These are phyloP conservation scores for Pilasporangium apinafurcum DNA, from an alignment of 352 stramenopile genomes.

Conservation along the genomic window DNA sequence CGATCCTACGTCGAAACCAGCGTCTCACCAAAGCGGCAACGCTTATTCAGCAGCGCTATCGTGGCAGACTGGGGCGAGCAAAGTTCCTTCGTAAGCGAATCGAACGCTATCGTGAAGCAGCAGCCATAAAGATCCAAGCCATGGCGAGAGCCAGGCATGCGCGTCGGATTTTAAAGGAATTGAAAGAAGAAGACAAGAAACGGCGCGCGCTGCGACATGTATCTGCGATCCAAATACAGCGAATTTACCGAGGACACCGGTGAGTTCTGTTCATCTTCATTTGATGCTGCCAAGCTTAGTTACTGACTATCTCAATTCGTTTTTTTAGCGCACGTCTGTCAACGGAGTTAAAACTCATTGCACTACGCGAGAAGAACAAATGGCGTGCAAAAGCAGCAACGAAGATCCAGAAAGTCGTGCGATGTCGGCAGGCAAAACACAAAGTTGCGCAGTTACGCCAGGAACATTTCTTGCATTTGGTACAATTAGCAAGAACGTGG, in stretches of 20 bases:
- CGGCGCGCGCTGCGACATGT: slow-evolving; percentile 23
- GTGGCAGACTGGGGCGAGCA: slow-evolving; percentile 54
- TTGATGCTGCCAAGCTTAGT: not conserved
- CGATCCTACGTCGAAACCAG: slow-evolving; percentile 8
- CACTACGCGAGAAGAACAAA: slow-evolving; percentile 49
- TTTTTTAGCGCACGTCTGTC: slow-evolving; percentile 35
- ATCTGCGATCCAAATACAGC: slow-evolving; percentile 53
- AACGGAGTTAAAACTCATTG: slow-evolving; percentile 62
- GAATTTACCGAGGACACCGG: slow-evolving; percentile 66
- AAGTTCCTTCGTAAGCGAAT: slow-evolving; percentile 55
- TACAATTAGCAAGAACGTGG: slow-evolving; percentile 45
- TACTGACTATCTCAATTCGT: not conserved
- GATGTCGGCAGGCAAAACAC: slow-evolving; percentile 35
- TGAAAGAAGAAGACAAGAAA: slow-evolving; percentile 23
- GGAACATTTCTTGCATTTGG: slow-evolving; percentile 24
- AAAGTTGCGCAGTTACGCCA: slow-evolving; percentile 21
- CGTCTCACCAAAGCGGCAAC: slow-evolving; percentile 35
- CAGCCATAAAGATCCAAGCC: slow-evolving; percentile 50
- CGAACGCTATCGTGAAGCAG: slow-evolving; percentile 33
- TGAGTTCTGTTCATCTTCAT: slow-evolving; percentile 4
- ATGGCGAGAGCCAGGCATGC: slow-evolving; percentile 32
- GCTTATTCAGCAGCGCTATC: slow-evolving; percentile 65
- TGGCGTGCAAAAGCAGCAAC: slow-evolving; percentile 42
- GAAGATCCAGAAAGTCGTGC: slow-evolving; percentile 60
- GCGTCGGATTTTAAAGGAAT: slow-evolving; percentile 16